Conservation (phyloP, 73 alveolate species). For the Chromera velia region DNA sequence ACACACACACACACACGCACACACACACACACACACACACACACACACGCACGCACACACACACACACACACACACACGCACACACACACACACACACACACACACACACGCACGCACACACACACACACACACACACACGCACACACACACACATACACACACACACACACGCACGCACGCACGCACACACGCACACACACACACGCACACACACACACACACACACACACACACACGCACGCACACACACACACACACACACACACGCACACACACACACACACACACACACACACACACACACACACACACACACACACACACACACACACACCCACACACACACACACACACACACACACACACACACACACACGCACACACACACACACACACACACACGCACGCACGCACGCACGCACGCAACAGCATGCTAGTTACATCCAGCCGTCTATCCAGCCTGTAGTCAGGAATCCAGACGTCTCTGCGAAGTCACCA, state of each 20-base stretch:
- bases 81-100: neutral
- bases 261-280: neutral
- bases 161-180: neutral
- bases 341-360: neutral
- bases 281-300: neutral
- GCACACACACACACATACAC: neutral
- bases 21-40: neutral
- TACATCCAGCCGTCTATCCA: too few relatives aligned
- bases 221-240: neutral
- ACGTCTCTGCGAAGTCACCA: too few relatives aligned
- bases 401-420: constrained; percentile 1
- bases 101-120: neutral
- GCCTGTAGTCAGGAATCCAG: too few relatives aligned
- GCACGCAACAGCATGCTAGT: neutral
- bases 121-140: constrained; percentile 1
- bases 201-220: neutral
- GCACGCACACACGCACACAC: neutral
- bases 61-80: neutral
- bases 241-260: neutral
- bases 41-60: neutral
- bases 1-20: neutral
- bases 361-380: neutral
- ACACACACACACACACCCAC: neutral
- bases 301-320: neutral
- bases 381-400: neutral